These are phyloP conservation scores for Leishmania lainsoni DNA, from an alignment of 208 protist genomes.

Conservation along the genomic window DNA sequence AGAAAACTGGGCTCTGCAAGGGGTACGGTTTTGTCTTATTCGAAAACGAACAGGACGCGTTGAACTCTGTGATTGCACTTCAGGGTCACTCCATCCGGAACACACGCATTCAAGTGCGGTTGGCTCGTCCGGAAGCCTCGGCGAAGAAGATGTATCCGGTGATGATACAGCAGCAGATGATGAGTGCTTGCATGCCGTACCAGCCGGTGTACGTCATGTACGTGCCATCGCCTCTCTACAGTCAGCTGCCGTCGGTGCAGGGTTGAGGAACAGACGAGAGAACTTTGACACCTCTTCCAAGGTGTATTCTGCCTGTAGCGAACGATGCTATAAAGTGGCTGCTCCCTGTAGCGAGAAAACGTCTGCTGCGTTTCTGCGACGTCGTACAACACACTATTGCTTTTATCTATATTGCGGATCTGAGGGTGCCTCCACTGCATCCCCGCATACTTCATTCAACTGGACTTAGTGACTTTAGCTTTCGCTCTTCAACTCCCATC, in stretches of 20 bases:
- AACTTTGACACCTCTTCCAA: neutral
- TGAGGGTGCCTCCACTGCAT: constrained; percentile 4
- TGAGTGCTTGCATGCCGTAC: constrained; percentile 43
- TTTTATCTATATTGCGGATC: constrained; percentile 11
- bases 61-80: constrained; percentile 68
- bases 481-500: constrained; percentile 29
- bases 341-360: neutral
- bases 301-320: neutral
- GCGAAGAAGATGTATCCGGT: constrained; percentile 75
- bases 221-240: constrained; percentile 40
- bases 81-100: constrained; percentile 60
- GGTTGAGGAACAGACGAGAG: constrained; percentile 13
- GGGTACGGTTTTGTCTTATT: constrained; percentile 90
- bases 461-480: constrained; percentile 38
- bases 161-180: constrained; percentile 57
- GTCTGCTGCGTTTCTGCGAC: neutral
- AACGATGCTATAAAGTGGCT: constrained; percentile 14
- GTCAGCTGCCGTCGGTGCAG: constrained; percentile 22
- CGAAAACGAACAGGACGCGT: constrained; percentile 57
- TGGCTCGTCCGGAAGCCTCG: constrained; percentile 75
- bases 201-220: constrained; percentile 56
- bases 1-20: constrained; percentile 64
- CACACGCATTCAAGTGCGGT: constrained; percentile 83
- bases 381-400: neutral
- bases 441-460: constrained; percentile 4